Evolutionary conservation across 495 filamentous ascomycete genomes (phyloP).

Genomic region (Talaromyces wortmannii): DNA sequence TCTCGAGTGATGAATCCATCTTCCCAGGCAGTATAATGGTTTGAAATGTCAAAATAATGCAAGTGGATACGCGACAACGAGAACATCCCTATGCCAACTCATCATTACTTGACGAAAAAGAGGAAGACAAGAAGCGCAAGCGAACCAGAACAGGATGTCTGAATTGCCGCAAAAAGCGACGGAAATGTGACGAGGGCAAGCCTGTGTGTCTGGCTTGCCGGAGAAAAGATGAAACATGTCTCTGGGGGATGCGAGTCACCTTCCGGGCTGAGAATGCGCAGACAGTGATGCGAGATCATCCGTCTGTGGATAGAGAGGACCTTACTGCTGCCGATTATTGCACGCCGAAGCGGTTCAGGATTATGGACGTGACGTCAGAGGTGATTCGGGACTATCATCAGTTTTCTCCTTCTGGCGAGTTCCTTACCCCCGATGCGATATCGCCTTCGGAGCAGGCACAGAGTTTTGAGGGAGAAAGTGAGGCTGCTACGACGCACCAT

Average conservation of each 20-base stretch:
- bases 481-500: neutral
- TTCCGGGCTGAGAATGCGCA: constrained; percentile 28
- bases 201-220: constrained; percentile 24
- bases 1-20: too few species aligned
- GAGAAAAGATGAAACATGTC: constrained; percentile 20
- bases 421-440: neutral
- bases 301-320: constrained; percentile 20
- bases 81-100: too few species aligned
- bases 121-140: constrained; percentile 8
- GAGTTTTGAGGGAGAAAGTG: neutral
- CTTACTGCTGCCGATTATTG: constrained; percentile 8
- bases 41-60: too few species aligned
- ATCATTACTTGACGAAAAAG: neutral
- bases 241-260: constrained; percentile 25
- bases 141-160: constrained; percentile 25
- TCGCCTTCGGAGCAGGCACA: neutral
- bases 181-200: constrained; percentile 27
- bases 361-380: constrained; percentile 7
- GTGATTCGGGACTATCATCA: constrained; percentile 4
- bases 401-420: neutral
- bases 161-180: constrained; percentile 24
- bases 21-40: too few species aligned
- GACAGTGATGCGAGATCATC: constrained; percentile 20
- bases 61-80: too few species aligned
- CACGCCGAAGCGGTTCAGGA: constrained; percentile 24